A percentile compares a stretch with the other conserved stretches of the same genome.
Conservation (phyloP, 192 early-diverging fungal species). For the Cetraspora pellucida region DNA sequence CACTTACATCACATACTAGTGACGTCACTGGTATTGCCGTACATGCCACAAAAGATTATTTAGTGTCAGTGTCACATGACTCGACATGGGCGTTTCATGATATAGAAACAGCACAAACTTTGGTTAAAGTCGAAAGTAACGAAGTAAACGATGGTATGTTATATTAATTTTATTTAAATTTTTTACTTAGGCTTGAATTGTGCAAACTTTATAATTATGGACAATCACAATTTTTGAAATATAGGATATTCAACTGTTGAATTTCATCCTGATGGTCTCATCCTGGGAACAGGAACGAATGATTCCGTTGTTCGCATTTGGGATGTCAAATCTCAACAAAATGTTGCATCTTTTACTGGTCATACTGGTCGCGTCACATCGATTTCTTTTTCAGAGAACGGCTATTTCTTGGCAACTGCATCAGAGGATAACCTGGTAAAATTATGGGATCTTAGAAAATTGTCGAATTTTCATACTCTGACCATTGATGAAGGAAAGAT, state of each 20-base stretch:
- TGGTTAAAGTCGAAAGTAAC: conserved; percentile 48
- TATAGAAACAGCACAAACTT: conserved; percentile 59
- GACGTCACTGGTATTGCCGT: conserved; percentile 76
- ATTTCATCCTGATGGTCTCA: conserved; percentile 93
- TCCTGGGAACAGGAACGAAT: conserved; percentile 76
- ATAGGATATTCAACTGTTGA: conserved; percentile 63
- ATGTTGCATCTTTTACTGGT: conserved; percentile 68
- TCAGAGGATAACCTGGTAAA: conserved; percentile 72
- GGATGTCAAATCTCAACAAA: conserved; percentile 75
- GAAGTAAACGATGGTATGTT: conserved; percentile 51
- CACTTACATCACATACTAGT: conserved; percentile 66
- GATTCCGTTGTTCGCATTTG: conserved; percentile 78
- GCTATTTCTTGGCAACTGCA: conserved; percentile 86
- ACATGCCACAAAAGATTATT: conserved; percentile 81
- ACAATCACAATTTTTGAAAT: neutral
- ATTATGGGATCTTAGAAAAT: conserved; percentile 94
- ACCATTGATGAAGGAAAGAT: conserved; percentile 60
- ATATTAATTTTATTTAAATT: conserved; percentile 32
- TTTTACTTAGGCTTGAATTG: neutral
- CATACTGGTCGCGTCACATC: conserved; percentile 66
- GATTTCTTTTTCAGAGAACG: conserved; percentile 91
- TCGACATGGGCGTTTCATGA: conserved; percentile 83
- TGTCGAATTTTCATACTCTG: conserved; percentile 68
- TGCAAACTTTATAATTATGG: no score
- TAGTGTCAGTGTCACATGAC: conserved; percentile 74